These are phyloP conservation scores for Parasitella parasitica DNA, from an alignment of 371 early-diverging fungal genomes.

Conservation along the genomic window DNA sequence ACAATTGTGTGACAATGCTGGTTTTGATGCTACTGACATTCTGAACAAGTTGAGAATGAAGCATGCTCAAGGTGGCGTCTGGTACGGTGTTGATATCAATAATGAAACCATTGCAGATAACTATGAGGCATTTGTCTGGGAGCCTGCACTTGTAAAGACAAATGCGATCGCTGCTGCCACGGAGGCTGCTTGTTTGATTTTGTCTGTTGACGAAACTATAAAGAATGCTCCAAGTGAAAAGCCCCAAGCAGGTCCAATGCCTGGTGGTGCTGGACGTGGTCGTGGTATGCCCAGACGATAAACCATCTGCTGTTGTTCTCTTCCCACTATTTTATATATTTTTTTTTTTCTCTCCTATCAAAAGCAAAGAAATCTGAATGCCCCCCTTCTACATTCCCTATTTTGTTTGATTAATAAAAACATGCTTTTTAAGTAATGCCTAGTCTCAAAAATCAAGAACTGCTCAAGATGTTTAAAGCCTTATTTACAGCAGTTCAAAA, in stretches of 20 bases:
- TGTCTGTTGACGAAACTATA: conserved; percentile 97
- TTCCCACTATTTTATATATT: not conserved
- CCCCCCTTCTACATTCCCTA: not conserved
- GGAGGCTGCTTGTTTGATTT: conserved; percentile 95
- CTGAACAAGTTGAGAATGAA: conserved; percentile 96
- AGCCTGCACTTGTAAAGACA: conserved; percentile 98
- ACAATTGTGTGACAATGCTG: conserved; percentile 99
- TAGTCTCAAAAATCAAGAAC: too few relatives aligned
- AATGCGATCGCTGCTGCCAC: conserved; percentile 96
- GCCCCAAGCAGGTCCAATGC: conserved; percentile 57
- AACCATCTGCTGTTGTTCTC: not conserved
- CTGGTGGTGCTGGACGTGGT: conserved; percentile 45
- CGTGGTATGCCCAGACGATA: conserved; percentile 46
- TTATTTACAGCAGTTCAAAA: too few relatives aligned
- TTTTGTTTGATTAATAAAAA: not conserved
- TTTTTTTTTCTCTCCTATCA: not conserved
- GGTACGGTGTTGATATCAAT: conserved; percentile 95
- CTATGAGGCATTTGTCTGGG: conserved; percentile 97
- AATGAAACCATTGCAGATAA: conserved; percentile 91
- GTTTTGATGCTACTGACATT: conserved; percentile 99
- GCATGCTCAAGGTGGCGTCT: conserved; percentile 85
- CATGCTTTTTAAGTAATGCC: too few relatives aligned
- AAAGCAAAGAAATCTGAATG: not conserved
- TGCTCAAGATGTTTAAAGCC: too few relatives aligned
- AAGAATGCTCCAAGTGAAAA: conserved; percentile 70